Evolutionary conservation across 352 stramenopile species (phyloP).

Genomic region (Phytopythium vexans): DNA sequence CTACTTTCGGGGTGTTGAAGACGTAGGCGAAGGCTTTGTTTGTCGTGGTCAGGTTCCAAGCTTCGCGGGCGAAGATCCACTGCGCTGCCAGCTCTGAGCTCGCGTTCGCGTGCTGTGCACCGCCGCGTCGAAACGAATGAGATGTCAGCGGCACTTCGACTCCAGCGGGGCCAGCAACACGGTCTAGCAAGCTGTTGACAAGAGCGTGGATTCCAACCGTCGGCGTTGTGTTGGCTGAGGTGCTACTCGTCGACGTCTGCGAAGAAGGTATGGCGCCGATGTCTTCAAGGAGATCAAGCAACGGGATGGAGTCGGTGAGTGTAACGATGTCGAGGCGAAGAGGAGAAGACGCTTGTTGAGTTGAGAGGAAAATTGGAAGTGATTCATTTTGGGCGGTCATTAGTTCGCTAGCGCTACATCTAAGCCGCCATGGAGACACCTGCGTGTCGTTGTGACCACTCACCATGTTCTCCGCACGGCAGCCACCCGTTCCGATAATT

Average conservation of each 20-base stretch:
- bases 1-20: conserved; percentile 15
- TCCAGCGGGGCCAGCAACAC: not conserved
- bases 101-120: conserved; percentile 9
- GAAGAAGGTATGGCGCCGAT: not conserved
- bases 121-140: conserved; percentile 17
- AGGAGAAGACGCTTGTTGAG: no score
- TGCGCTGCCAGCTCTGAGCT: conserved; percentile 5
- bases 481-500: no score
- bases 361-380: no score
- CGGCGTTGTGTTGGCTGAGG: not conserved
- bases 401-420: no score
- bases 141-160: conserved; percentile 11
- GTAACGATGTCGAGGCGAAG: no score
- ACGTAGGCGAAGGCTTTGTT: conserved; percentile 18
- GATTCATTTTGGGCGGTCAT: no score
- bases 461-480: no score
- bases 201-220: conserved; percentile 11
- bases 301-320: not conserved
- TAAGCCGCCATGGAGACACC: no score
- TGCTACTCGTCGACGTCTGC: not conserved
- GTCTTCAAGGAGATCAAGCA: conserved; percentile 4
- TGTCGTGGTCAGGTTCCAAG: conserved; percentile 11
- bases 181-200: conserved; percentile 17
- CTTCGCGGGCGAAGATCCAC: conserved; percentile 14
- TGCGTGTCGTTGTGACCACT: no score